Evolutionary conservation across 2,329 filamentous ascomycete species (phyloP), one percentile per base, ranked within the genome.

Genomic region (Sclerotinia borealis): DNA sequence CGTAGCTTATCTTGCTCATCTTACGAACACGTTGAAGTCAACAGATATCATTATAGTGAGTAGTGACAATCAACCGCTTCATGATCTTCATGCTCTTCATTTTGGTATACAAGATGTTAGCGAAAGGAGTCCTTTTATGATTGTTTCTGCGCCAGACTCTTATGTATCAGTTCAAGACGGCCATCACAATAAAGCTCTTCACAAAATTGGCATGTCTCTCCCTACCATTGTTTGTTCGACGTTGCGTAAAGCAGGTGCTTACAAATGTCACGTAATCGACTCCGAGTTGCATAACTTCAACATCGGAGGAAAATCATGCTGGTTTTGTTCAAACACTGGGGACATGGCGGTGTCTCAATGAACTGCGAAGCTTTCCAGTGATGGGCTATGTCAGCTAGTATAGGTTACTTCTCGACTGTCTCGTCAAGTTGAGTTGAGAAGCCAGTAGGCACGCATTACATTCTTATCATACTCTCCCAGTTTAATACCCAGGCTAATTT

Each of bases 141-240:
- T 59, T 37, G 15, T 59, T 25, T 45, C 55, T 2, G 37, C 31
- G 15, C 55, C 55, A 22, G 17, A 19, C 13, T 17, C 55, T 36
- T 5, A 19, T 9, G 5, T 15, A 4, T 1, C 4, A 11, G 3
- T 27, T 37, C 3, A 25, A n/a, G 4, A 19, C 5, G 41, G 29
- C 6, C 7, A 22, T 25, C 6, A 0, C 17, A 9, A 27, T n/a
- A 29, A n/a, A 31, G 29, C 25, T 47, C n/a, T 59, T 13, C 55
- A 59, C 17, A 59, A 59, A 31, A 11, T 58, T 58, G 55, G 55
- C 3, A 58, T 58, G 39, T 45, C 55, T 47, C n/a, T 58, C 2
- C 55, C 55, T 6, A 47, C 29, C 3, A 47, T 47, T 2, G 41
- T 58, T 10, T 58, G 29, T 8, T 34, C 45, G 29, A 31, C 19